Conservation (phyloP, 352 stramenopile genomes). For the Halophytophthora batemanensis region DNA sequence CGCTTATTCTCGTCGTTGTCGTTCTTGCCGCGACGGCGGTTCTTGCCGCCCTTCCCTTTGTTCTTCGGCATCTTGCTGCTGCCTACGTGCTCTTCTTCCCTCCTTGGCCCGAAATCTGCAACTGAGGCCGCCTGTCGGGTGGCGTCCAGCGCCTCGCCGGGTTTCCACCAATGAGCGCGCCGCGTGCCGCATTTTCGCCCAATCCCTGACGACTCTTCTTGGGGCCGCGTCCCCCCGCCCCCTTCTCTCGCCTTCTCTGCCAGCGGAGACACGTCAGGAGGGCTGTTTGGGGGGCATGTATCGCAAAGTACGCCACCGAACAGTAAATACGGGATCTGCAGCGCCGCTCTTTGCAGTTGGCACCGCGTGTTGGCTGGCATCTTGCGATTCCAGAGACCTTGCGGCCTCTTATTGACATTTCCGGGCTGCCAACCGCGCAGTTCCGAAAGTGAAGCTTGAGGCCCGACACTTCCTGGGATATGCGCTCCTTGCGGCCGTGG, state of each 20-base stretch:
- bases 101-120: slow-evolving; percentile 16
- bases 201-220: not conserved
- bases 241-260: not conserved
- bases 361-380: too few species aligned
- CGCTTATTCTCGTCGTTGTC: slow-evolving; percentile 99
- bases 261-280: not conserved
- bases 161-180: slow-evolving; percentile 24
- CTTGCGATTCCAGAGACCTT: too few species aligned
- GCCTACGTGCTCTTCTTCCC: slow-evolving; percentile 8
- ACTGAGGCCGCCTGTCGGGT: slow-evolving; percentile 26
- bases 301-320: too few species aligned
- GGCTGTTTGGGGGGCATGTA: not conserved
- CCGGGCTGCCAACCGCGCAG: too few species aligned
- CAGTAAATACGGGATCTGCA: too few species aligned
- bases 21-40: slow-evolving; percentile 97
- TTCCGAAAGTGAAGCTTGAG: too few species aligned
- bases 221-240: too few species aligned
- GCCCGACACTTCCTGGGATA: too few species aligned
- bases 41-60: slow-evolving; percentile 98
- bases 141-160: slow-evolving; percentile 10
- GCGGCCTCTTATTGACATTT: too few species aligned
- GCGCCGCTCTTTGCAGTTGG: too few species aligned
- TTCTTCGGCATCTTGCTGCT: slow-evolving; percentile 76
- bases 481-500: too few species aligned
- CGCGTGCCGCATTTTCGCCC: not conserved